Conservation (phyloP, 352 stramenopile species). For the Pythium rishiriense region DNA sequence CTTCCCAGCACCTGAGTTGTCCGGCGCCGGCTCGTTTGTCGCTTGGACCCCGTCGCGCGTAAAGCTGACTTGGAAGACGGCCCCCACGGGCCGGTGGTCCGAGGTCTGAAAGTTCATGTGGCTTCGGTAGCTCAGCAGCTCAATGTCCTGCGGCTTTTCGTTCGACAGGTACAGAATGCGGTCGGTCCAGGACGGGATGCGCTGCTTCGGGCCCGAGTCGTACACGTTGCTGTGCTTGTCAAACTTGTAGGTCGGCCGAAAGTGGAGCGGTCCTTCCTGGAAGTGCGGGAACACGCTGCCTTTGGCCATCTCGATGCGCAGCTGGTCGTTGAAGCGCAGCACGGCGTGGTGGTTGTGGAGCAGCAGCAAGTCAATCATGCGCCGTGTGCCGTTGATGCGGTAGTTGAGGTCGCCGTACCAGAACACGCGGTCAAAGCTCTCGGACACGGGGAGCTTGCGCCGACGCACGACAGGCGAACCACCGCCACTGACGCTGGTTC, state of each 20-base stretch:
- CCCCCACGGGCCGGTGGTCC: constrained; percentile 71
- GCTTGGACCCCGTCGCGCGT: background rate
- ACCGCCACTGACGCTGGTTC: constrained; percentile 15
- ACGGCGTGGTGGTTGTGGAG: constrained; percentile 71
- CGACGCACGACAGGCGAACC: background rate
- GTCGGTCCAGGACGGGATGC: constrained; percentile 97
- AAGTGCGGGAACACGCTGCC: constrained; percentile 89
- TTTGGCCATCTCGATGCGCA: constrained; percentile 78
- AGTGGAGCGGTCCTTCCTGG: constrained; percentile 88
- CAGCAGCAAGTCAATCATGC: constrained; percentile 84
- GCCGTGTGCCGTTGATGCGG: constrained; percentile 89
- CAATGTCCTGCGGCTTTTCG: constrained; percentile 45
- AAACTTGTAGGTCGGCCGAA: constrained; percentile 96
- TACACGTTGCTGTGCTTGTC: constrained; percentile 92
- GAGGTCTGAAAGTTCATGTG: constrained; percentile 69
- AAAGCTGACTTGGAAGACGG: constrained; percentile 65
- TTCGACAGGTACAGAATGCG: constrained; percentile 87
- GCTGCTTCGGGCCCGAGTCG: constrained; percentile 94
- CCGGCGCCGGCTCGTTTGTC: too few relatives aligned
- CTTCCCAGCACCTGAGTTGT: background rate
- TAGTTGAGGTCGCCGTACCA: constrained; percentile 96
- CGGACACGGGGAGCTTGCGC: constrained; percentile 32
- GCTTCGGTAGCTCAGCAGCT: constrained; percentile 65
- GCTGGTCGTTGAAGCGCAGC: constrained; percentile 91
- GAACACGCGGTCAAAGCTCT: constrained; percentile 89